These are phyloP conservation scores for Seiridium cupressi DNA, from an alignment of 2,329 filamentous ascomycete genomes.

Conservation along the genomic window DNA sequence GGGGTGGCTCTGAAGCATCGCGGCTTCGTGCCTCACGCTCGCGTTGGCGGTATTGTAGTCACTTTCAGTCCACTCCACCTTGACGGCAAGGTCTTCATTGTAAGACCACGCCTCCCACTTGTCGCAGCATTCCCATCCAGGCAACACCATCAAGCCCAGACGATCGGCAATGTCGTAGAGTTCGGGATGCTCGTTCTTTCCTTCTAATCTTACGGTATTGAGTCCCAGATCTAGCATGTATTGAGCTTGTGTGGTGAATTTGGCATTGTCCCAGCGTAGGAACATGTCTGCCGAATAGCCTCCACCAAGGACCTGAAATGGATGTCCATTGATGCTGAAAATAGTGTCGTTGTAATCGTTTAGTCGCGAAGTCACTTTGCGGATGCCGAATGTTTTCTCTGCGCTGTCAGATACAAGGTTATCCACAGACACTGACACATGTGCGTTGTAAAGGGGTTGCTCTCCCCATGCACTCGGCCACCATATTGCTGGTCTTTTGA, in stretches of 20 bases:
- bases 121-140: slow-evolving; percentile 67
- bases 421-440: slow-evolving; percentile 24
- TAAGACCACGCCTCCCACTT: slow-evolving; percentile 67
- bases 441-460: slow-evolving; percentile 48
- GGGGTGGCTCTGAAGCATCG: slow-evolving; percentile 59
- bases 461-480: slow-evolving; percentile 60
- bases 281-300: slow-evolving; percentile 64
- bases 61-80: slow-evolving; percentile 43
- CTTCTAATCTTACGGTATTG: slow-evolving; percentile 63
- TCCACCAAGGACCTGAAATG: slow-evolving; percentile 59
- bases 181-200: slow-evolving; percentile 62
- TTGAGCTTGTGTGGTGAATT: slow-evolving; percentile 46
- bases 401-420: slow-evolving; percentile 29
- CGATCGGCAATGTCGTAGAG: slow-evolving; percentile 58
- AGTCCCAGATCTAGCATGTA: slow-evolving; percentile 60
- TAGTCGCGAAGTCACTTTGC: slow-evolving; percentile 49
- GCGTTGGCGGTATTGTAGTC: slow-evolving; percentile 55
- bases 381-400: slow-evolving; percentile 47
- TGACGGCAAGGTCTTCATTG: slow-evolving; percentile 48
- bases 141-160: slow-evolving; percentile 59
- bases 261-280: slow-evolving; percentile 50
- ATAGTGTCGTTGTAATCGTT: slow-evolving; percentile 52
- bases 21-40: slow-evolving; percentile 58
- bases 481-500: slow-evolving; percentile 53
- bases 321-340: slow-evolving; percentile 54